These are phyloP conservation scores for Malbranchea cinnamomea DNA, from an alignment of 2,329 filamentous ascomycete genomes.

Conservation along the genomic window DNA sequence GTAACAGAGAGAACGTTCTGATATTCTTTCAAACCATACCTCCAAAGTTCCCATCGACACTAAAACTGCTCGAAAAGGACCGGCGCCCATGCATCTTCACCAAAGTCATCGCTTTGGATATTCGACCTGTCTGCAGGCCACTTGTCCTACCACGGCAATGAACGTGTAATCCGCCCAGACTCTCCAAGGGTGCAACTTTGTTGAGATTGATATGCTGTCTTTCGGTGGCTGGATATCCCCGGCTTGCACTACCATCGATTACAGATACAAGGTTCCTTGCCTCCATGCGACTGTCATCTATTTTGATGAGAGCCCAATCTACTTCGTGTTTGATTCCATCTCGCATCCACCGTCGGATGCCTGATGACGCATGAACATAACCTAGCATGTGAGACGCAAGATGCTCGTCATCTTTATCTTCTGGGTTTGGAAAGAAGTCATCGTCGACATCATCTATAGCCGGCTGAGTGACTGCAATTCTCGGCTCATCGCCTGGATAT, in stretches of 20 bases:
- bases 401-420: constrained; percentile 67
- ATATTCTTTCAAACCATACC: constrained; percentile 21
- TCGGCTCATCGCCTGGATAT: constrained; percentile 57
- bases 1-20: constrained; percentile 9
- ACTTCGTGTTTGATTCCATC: constrained; percentile 73
- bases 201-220: constrained; percentile 35
- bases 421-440: constrained; percentile 65
- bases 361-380: constrained; percentile 76
- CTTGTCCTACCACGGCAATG: constrained; percentile 82
- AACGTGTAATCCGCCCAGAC: constrained; percentile 60
- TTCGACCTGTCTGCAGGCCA: constrained; percentile 63
- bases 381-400: constrained; percentile 68
- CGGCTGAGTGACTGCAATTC: constrained; percentile 76
- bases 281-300: constrained; percentile 56
- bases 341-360: constrained; percentile 60
- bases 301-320: constrained; percentile 84
- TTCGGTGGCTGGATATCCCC: constrained; percentile 27
- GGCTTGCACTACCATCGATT: constrained; percentile 21
- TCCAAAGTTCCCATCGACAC: constrained; percentile 45
- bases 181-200: constrained; percentile 37
- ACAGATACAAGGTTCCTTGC: constrained; percentile 50
- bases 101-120: constrained; percentile 62
- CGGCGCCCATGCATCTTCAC: constrained; percentile 77
- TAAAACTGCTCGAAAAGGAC: constrained; percentile 61
- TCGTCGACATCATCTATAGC: constrained; percentile 75